These are phyloP conservation scores for Nemania sp. DNA, from an alignment of 2,329 filamentous ascomycete species.

Conservation along the genomic window DNA sequence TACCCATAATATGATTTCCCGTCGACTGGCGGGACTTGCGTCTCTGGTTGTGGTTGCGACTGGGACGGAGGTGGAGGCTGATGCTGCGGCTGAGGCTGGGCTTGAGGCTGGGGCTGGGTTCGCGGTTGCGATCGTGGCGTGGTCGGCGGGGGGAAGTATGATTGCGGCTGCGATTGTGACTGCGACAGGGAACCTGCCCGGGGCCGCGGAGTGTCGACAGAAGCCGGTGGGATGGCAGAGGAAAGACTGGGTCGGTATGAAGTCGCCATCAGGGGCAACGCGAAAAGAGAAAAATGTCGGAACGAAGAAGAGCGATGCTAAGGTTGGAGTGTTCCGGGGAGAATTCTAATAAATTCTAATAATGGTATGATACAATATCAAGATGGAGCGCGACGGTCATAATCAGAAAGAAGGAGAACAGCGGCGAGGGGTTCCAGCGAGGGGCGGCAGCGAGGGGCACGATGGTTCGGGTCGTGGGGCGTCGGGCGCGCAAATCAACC, in stretches of 20 bases:
- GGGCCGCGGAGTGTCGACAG: constrained; percentile 18
- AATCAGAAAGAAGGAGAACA: constrained; percentile 9
- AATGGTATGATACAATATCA: constrained; percentile 12
- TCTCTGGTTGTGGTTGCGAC: constrained; percentile 18
- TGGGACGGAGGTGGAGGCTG: constrained; percentile 16
- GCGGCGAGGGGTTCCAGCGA: neutral
- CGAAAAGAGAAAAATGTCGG: neutral
- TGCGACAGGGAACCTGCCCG: constrained; percentile 18
- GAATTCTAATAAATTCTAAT: too few species aligned
- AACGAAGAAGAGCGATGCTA: neutral
- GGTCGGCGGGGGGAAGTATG: too few species aligned
- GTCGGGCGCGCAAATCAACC: neutral
- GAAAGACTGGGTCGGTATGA: constrained; percentile 25
- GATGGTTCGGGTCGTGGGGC: neutral
- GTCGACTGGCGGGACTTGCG: constrained; percentile 27
- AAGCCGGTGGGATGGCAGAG: constrained; percentile 21
- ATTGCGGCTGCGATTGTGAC: constrained; percentile 13
- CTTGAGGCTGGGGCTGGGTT: constrained; percentile 19
- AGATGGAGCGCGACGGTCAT: constrained; percentile 24
- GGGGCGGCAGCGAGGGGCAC: constrained; percentile 1
- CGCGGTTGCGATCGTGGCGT: constrained; percentile 13
- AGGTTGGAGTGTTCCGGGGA: neutral
- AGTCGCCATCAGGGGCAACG: constrained; percentile 31
- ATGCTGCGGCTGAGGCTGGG: constrained; percentile 11
- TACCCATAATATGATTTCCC: constrained; percentile 62